Base-by-base conservation (phyloP, 371 early-diverging fungal genomes). In the Polyrhizophydium stewartii region DNA sequence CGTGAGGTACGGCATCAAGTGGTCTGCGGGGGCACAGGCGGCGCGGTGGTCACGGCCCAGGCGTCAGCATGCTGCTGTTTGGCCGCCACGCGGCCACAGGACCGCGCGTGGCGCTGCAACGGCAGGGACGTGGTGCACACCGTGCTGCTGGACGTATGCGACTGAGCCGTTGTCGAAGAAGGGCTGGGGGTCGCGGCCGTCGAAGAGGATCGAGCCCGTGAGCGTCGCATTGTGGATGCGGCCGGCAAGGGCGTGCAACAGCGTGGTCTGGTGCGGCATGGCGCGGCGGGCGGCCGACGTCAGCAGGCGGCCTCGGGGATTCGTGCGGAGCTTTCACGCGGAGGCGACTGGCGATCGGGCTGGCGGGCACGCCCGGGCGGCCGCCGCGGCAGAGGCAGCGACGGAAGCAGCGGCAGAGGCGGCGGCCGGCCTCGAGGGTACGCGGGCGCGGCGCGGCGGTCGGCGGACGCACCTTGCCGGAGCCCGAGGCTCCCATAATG, bases 401-500 rank as follows among this genome's bases (percentile, higher is more conserved):
- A 47, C 10, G 2, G 22, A 6, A 24, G 25, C 22, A 17, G n/a
- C 27, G 16, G 56, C 31, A 25, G 2, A 30, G 32, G 24, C 22
- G 5, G 16, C n/a, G n/a, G n/a, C n/a, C n/a, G n/a, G 25, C 12
- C 32, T 17, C 7, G 22, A 5, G n/a, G n/a, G n/a, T n/a, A n/a
- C n/a, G n/a, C n/a, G n/a, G n/a, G n/a, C n/a, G n/a, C n/a, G n/a
- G n/a, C n/a, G n/a, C n/a, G n/a, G n/a, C n/a, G n/a, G n/a, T n/a
- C 27, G n/a, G 5, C 6, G 35, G 25, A 9, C 30, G 35, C 25
- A 53, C 53, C 53, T 94, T 94, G 31, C 94, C 89, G 84, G 69
- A 75, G 68, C 70, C 76, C 46, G 62, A 72, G 43, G 60, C 71
- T 19, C 84, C 93, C 86, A 93, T 86, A 47, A 92, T 86, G 19